phyloP scores from a whole-genome alignment of 148 eudicot species.

The Cornus kousa region DNA sequence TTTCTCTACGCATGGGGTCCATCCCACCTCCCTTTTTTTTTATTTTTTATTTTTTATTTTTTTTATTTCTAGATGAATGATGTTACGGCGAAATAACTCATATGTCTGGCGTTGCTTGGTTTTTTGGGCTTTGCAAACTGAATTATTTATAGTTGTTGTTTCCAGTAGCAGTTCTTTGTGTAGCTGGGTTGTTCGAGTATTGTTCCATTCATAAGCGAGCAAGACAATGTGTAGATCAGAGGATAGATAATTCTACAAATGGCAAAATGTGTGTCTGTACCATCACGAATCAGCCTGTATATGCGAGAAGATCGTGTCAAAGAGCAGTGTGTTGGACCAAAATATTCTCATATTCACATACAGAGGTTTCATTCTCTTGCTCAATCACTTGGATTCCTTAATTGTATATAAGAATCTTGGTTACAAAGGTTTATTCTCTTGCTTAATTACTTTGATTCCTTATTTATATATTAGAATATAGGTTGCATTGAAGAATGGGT shows the following conservation, averaged over 20 bases:
- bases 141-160: not conserved
- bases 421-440: too few species aligned
- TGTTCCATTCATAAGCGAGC: conserved; percentile 1
- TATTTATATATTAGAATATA: not conserved
- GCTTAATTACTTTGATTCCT: not conserved
- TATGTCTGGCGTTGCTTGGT: not conserved
- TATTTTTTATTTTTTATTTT: too few species aligned
- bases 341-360: conserved; percentile 6
- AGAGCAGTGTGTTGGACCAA: conserved; percentile 23
- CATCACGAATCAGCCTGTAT: conserved; percentile 39
- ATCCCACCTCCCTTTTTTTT: not conserved
- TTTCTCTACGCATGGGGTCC: not conserved
- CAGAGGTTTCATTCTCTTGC: conserved; percentile 24
- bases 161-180: not conserved
- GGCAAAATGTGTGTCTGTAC: conserved; percentile 49
- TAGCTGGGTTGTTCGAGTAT: not conserved
- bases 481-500: not conserved
- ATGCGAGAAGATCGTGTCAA: conserved; percentile 20
- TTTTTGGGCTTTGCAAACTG: not conserved
- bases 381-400: not conserved
- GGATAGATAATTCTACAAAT: conserved; percentile 25
- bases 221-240: conserved; percentile 31
- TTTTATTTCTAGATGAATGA: too few species aligned
- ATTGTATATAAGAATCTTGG: not conserved
- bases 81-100: not conserved